These are phyloP conservation scores for Hericium rajendrae DNA, from an alignment of 768 basidiomycete genomes.

Conservation along the genomic window DNA sequence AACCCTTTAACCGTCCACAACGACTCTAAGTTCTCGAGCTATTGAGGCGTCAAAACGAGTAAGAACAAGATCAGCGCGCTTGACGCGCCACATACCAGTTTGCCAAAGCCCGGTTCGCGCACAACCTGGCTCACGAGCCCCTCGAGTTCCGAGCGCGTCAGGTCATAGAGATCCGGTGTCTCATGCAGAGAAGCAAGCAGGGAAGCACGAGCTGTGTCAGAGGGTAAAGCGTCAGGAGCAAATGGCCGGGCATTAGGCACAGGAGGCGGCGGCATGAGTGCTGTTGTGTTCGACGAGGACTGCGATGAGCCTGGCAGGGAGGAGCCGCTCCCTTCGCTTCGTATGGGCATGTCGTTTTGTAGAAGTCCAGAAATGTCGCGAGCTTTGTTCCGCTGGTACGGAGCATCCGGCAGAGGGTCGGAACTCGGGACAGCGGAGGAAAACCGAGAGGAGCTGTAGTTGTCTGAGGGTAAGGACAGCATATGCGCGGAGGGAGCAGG, in stretches of 20 bases:
- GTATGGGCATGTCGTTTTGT: neutral
- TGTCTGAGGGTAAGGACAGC: neutral
- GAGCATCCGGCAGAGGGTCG: neutral
- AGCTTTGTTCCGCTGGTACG: neutral
- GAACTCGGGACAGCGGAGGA: neutral
- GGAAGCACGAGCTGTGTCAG: conserved; percentile 8
- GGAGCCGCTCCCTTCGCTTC: neutral
- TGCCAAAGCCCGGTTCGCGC: conserved; percentile 67
- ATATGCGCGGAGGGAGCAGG: neutral
- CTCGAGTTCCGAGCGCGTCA: conserved; percentile 45
- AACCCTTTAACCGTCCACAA: conserved; percentile 33
- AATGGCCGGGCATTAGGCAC: neutral
- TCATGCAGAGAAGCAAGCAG: conserved; percentile 35
- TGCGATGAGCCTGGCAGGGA: conserved; percentile 9
- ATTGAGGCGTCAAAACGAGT: neutral
- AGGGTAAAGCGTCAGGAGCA: conserved; percentile 6
- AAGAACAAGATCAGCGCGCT: neutral
- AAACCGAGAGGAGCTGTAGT: neutral
- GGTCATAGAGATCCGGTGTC: conserved; percentile 38
- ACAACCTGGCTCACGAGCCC: conserved; percentile 49
- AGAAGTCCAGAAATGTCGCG: neutral
- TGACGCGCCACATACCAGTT: conserved; percentile 40
- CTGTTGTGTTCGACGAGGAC: neutral
- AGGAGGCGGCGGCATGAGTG: neutral
- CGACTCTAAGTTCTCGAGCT: conserved; percentile 42